Percentiles rank a stretch among this genome's conserved stretches.
phyloP scores from a whole-genome alignment of 176 grass and related monocot genomes.

The Bromus sterilis region DNA sequence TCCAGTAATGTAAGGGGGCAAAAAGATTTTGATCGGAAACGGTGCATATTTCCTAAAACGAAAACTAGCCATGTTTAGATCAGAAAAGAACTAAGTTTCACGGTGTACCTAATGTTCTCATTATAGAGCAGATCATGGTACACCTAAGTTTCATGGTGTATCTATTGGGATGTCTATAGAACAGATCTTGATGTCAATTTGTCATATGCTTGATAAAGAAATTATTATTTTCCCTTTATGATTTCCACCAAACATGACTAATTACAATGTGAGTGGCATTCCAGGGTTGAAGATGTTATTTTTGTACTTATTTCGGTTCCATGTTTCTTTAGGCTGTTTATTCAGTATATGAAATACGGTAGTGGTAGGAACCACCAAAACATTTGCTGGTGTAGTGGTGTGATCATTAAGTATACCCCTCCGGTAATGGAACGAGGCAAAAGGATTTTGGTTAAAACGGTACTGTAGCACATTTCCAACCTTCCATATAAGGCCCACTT shows the following conservation, averaged over 20 bases:
- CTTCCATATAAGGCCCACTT: no score
- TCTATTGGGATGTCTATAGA: background rate
- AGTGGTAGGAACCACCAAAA: background rate
- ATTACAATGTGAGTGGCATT: background rate
- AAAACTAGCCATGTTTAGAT: background rate
- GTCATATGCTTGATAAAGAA: background rate
- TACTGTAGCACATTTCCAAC: background rate
- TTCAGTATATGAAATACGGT: constrained; percentile 7
- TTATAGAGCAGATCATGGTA: background rate
- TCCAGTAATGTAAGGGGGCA: background rate
- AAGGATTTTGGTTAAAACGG: constrained; percentile 23
- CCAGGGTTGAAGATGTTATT: constrained; percentile 16
- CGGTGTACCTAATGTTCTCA: background rate
- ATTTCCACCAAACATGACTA: background rate
- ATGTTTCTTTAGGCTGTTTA: constrained; percentile 14
- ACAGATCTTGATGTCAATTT: background rate
- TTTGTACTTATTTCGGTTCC: constrained; percentile 29
- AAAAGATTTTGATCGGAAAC: constrained; percentile 25
- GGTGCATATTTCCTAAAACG: constrained; percentile 1
- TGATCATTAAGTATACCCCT: background rate
- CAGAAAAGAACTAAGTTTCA: background rate
- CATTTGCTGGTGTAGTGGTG: constrained; percentile 18
- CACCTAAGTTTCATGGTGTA: background rate
- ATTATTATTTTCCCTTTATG: background rate
- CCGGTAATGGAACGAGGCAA: background rate